Base-by-base conservation (phyloP, 75 land plant genomes). In the Cunninghamia lanceolata region DNA sequence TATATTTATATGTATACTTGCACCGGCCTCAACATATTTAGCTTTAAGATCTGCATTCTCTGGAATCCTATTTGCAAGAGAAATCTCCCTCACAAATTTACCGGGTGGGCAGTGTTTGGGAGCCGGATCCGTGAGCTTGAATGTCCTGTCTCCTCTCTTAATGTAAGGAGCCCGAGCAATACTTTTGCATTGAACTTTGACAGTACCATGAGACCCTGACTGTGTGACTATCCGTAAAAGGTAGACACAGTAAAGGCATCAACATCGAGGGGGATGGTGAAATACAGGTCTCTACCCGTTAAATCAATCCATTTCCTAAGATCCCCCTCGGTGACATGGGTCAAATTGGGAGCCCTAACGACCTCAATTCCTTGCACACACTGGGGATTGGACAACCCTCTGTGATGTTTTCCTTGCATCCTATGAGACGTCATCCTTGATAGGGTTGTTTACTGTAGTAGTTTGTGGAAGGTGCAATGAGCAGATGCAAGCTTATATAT, bases 31-130 rank as follows among this genome's bases (percentile, higher is more conserved):
- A 50, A 92, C 95, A 85, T 91, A 96, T 84, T 94, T 92, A 35
- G 99, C 99, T 89, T 97, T 93, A n/a, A 97, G 87, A 75, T 97
- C 95, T 17, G 99, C 99, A 88, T 97, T 95, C 85, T 97, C 99
- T n/a, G 98, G 99, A 56, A 97, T 97, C 85, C 99, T 87, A 28
- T 96, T 95, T n/a, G 96, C 91, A 17, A 97, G 93, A 3, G 93
- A 93, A 66, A 97, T 97, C 91, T 97, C 99, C 66, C 99, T 87
- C 40, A 97, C 88, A 85, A 97, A 97, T 46, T 97, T 98, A 13
- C 99, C 99, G 1, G 98, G 96, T 16, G 99, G 98, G 86, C 98
- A 97, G 81, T 97, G 99, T 84, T 97, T 98, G 1, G 98, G 90
- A 36, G 90, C 93, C n/a, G 98, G 93, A 85, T 97, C 99, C 9